Evolutionary conservation across 768 basidiomycete genomes (phyloP).

Genomic region (Pulveroboletus sp.): DNA sequence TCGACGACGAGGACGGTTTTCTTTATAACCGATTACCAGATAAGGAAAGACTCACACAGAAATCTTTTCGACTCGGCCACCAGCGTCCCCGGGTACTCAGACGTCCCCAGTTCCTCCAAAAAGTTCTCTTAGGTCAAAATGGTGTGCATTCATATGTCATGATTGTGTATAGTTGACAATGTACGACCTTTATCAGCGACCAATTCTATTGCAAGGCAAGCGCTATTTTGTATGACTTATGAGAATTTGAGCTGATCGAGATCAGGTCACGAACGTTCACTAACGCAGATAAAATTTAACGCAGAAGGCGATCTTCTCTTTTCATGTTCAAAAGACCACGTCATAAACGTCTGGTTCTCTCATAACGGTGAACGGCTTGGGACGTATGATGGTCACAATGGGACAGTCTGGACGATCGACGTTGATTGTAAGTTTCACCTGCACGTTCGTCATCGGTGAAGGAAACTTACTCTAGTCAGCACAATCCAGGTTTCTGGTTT

Average conservation of each 20-base stretch:
- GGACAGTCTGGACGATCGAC: slow-evolving; percentile 95
- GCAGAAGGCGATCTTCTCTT: slow-evolving; percentile 94
- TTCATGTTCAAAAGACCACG: slow-evolving; percentile 91
- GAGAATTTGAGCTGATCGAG: slow-evolving; percentile 17
- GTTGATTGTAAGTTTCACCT: slow-evolving; percentile 74
- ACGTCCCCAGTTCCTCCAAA: background rate
- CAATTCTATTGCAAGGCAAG: slow-evolving; percentile 69
- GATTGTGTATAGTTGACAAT: background rate
- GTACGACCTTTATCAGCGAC: slow-evolving; percentile 44
- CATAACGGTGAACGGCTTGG: slow-evolving; percentile 97
- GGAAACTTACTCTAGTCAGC: slow-evolving; percentile 40
- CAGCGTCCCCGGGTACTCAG: background rate
- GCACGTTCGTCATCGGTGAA: background rate
- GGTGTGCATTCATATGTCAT: slow-evolving; percentile 2
- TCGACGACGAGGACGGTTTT: background rate
- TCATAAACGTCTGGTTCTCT: slow-evolving; percentile 96
- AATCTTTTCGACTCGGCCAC: slow-evolving; percentile 17
- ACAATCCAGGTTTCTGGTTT: slow-evolving; percentile 80
- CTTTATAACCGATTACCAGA: slow-evolving; percentile 5
- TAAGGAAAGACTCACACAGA: slow-evolving; percentile 19
- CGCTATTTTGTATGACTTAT: background rate
- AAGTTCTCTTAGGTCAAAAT: slow-evolving; percentile 8
- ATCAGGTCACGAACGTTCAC: slow-evolving; percentile 91
- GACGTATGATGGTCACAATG: slow-evolving; percentile 95
- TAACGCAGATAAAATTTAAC: slow-evolving; percentile 98